These are phyloP conservation scores for Dryas integrifolia DNA, from an alignment of 331 rosid species.

Conservation along the genomic window DNA sequence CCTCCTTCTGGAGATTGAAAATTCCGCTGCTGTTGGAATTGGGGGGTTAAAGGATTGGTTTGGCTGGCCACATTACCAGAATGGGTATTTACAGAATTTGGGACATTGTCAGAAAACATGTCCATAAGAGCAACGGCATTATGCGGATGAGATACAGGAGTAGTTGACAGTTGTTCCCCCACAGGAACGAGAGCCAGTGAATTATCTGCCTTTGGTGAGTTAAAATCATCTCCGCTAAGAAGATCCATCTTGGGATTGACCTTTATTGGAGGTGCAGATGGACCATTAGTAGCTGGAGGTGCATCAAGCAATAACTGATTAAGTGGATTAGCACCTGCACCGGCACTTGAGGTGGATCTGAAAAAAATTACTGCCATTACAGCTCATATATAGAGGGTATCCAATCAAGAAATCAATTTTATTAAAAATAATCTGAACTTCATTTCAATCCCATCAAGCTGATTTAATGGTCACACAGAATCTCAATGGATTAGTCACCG, in stretches of 20 bases:
- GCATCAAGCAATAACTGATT: slow-evolving; percentile 81
- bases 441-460: background rate
- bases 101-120: slow-evolving; percentile 55
- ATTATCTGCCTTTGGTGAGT: slow-evolving; percentile 68
- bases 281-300: slow-evolving; percentile 55
- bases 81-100: slow-evolving; percentile 45
- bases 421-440: background rate
- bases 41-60: slow-evolving; percentile 44
- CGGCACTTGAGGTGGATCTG: slow-evolving; percentile 60
- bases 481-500: slow-evolving; percentile 27
- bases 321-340: slow-evolving; percentile 61
- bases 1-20: slow-evolving; percentile 60
- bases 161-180: slow-evolving; percentile 58
- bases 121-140: slow-evolving; percentile 86
- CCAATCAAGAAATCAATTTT: background rate
- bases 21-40: slow-evolving; percentile 59
- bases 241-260: slow-evolving; percentile 75
- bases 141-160: slow-evolving; percentile 54
- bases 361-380: slow-evolving; percentile 22
- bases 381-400: slow-evolving; percentile 24
- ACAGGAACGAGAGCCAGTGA: slow-evolving; percentile 91
- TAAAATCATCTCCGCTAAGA: slow-evolving; percentile 90
- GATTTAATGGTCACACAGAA: background rate
- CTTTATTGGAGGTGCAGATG: slow-evolving; percentile 39
- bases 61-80: slow-evolving; percentile 43